phyloP scores from a whole-genome alignment of 768 basidiomycete genomes.

The Calocybe indica region DNA sequence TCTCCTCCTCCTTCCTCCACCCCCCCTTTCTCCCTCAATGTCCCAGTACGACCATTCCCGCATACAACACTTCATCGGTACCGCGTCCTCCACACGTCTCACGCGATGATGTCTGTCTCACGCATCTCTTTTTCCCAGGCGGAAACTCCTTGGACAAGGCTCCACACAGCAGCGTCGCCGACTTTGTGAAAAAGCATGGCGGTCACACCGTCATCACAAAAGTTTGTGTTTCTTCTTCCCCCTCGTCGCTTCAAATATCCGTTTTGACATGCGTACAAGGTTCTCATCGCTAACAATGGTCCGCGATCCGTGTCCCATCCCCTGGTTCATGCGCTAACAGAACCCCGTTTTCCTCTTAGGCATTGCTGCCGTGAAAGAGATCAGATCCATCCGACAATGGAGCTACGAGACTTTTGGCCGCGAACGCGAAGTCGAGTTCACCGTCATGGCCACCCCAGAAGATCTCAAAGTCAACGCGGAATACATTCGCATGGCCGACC shows the following conservation, averaged over 20 bases:
- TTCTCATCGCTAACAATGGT: conserved; percentile 99
- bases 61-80: conserved; percentile 51
- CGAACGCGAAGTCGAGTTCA: conserved; percentile 95
- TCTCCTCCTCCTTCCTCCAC: conserved; percentile 8
- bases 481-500: conserved; percentile 99
- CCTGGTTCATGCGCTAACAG: no score
- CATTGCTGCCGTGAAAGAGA: conserved; percentile 99
- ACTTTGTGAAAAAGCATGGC: conserved; percentile 87
- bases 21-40: conserved; percentile 27
- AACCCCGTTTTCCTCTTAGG: conserved; percentile 36
- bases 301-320: conserved; percentile 8
- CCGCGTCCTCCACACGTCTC: conserved; percentile 11
- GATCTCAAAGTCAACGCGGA: conserved; percentile 98
- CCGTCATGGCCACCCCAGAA: conserved; percentile 99
- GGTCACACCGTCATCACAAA: conserved; percentile 99
- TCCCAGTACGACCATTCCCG: conserved; percentile 48
- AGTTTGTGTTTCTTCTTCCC: conserved; percentile 37
- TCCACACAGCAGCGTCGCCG: conserved; percentile 68
- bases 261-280: conserved; percentile 37
- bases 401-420: conserved; percentile 98
- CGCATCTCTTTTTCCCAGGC: conserved; percentile 43
- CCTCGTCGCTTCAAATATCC: no score
- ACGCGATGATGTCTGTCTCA: conserved; percentile 9
- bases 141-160: conserved; percentile 90
- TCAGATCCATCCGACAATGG: conserved; percentile 98